These are phyloP conservation scores for Hymenotorrendiella dingleyae DNA, from an alignment of 2,329 filamentous ascomycete genomes.

Conservation along the genomic window DNA sequence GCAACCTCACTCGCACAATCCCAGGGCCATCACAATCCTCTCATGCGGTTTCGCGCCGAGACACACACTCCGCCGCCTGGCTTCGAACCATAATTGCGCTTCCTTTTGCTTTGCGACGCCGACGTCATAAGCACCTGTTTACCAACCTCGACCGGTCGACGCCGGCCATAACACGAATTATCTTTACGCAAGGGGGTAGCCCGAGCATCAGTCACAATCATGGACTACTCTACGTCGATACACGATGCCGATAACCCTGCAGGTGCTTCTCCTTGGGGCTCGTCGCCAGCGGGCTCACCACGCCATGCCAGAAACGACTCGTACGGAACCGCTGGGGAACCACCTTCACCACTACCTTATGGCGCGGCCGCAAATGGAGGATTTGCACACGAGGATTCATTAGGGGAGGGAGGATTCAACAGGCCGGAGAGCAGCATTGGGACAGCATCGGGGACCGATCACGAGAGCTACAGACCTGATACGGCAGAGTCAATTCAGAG, in stretches of 20 bases:
- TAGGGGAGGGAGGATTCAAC: conserved; percentile 19
- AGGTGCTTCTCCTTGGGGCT: conserved; percentile 56
- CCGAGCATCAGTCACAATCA: conserved; percentile 29
- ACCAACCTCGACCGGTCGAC: conserved; percentile 1
- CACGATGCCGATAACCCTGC: conserved; percentile 52
- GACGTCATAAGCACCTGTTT: conserved; percentile 1
- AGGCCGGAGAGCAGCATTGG: conserved; percentile 25
- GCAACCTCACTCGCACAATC: too few relatives aligned
- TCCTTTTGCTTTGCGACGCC: not conserved
- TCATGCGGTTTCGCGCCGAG: too few relatives aligned
- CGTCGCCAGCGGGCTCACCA: conserved; percentile 28
- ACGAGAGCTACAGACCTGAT: conserved; percentile 25
- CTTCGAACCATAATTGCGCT: too few relatives aligned
- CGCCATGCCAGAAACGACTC: conserved; percentile 25
- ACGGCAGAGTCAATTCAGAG: conserved; percentile 24
- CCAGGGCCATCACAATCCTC: too few relatives aligned
- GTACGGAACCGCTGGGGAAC: conserved; percentile 22
- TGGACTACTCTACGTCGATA: conserved; percentile 61
- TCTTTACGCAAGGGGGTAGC: too few relatives aligned
- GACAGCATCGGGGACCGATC: conserved; percentile 21
- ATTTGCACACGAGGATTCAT: conserved; percentile 25
- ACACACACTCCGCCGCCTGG: too few relatives aligned
- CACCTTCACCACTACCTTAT: conserved; percentile 26
- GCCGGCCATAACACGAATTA: not conserved
- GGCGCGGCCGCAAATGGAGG: conserved; percentile 16